Base-by-base conservation (phyloP, 192 early-diverging fungal species). In the Helicostylum pulchrum region DNA sequence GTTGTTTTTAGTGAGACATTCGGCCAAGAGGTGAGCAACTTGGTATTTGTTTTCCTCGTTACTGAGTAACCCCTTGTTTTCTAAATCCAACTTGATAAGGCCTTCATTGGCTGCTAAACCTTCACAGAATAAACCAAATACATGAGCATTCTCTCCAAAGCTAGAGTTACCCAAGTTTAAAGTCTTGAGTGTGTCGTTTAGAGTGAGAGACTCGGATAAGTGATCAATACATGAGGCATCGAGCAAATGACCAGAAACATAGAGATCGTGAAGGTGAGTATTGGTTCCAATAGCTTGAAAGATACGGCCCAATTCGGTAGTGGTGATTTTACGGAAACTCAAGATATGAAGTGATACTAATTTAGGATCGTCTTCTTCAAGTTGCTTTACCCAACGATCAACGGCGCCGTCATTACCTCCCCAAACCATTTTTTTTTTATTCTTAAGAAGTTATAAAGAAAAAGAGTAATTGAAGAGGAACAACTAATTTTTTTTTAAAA, bases 311-410 rank as follows among this genome's bases (percentile, higher is more conserved):
- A 84, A 65, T 57, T 84, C 74, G 10, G 65, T 44, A 14, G 70
- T 61, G 0, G 76, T 65, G 44, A 84, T 54, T 4, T 66, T 68
- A 21, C 83, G 76, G 54, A 81, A 81, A 59, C 76, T 80, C 61
- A 84, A 75, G 59, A 84, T 84, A 26, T 84, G 83, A 19, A 84
- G 72, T 32, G 67, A 68, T 1, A 67, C 72, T 39, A 84, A 74
- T 2, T 72, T 66, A 6, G 74, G 58, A 45, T 84, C 83, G 20
- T 81, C 79, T 0, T 68, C 64, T 48, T 55, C 50, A 1, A 84
- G 72, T 44, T 81, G 78, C 34, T 77, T 74, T 48, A 75, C 65
- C 83, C 83, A 84, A 49, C 64, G 57, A 19, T 82, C 74, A 23
- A 80, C 75, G 23, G 70, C 70, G 60, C 71, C 74, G 53, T 74